Percentiles rank a stretch among this genome's conserved stretches.
Evolutionary conservation across 2,329 filamentous ascomycete species (phyloP).

Genomic region (Sclerotinia glacialis): DNA sequence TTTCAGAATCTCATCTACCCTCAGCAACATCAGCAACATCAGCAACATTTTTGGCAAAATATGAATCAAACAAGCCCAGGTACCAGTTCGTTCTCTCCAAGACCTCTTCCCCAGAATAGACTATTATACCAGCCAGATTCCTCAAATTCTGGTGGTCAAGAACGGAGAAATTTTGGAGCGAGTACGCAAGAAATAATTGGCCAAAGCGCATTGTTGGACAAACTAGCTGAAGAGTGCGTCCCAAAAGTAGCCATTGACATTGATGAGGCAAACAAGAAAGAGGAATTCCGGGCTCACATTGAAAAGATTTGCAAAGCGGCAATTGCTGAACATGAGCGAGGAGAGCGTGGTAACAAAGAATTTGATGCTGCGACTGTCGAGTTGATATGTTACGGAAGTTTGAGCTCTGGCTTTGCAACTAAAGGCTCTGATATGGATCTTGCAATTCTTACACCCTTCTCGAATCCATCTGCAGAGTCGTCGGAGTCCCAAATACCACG

Average conservation of each 20-base stretch:
- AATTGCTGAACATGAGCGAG: constrained; percentile 52
- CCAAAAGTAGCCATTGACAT: constrained; percentile 54
- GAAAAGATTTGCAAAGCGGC: constrained; percentile 62
- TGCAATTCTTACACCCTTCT: constrained; percentile 66
- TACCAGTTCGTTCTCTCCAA: background rate
- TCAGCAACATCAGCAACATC: constrained; percentile 21
- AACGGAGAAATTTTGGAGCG: constrained; percentile 24
- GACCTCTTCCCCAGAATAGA: constrained; percentile 33
- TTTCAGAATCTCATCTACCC: constrained; percentile 21
- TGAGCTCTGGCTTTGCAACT: constrained; percentile 81
- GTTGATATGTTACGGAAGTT: constrained; percentile 76
- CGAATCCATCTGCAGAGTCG: constrained; percentile 52
- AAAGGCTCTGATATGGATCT: constrained; percentile 91
- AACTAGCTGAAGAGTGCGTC: constrained; percentile 43
- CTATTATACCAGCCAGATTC: constrained; percentile 37
- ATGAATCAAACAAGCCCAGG: constrained; percentile 17
- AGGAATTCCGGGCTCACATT: constrained; percentile 63
- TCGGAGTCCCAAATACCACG: constrained; percentile 65
- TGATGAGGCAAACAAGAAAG: constrained; percentile 66
- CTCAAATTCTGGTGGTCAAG: constrained; percentile 23
- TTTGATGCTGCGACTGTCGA: constrained; percentile 59
- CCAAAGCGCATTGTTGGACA: constrained; percentile 51
- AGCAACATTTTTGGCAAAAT: constrained; percentile 20
- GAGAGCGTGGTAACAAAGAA: constrained; percentile 42
- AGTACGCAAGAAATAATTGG: constrained; percentile 46